phyloP scores from a whole-genome alignment of 352 stramenopile genomes.

The Nothophytophthora sp. region DNA sequence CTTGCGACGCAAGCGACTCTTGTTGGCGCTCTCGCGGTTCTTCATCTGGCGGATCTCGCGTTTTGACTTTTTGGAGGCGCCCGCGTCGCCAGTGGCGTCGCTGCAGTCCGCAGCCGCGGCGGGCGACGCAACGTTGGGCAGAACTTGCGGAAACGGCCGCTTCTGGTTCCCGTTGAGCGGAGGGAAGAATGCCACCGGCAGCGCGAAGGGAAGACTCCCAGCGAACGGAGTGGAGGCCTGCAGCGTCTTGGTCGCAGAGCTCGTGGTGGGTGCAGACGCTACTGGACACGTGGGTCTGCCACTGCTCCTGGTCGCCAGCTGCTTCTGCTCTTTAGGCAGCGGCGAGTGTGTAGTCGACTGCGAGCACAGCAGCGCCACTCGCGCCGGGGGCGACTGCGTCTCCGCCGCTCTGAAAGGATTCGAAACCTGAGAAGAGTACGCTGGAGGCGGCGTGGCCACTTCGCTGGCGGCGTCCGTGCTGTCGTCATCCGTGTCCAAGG shows the following conservation, averaged over 20 bases:
- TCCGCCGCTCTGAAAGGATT: neutral
- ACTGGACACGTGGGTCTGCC: neutral
- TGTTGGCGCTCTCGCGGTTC: slow-evolving; percentile 86
- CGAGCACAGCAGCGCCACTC: slow-evolving; percentile 7
- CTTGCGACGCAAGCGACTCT: slow-evolving; percentile 73
- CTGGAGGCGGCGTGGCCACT: slow-evolving; percentile 43
- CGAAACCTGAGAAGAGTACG: slow-evolving; percentile 26
- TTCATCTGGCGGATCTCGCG: slow-evolving; percentile 87
- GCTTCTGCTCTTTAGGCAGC: slow-evolving; percentile 23
- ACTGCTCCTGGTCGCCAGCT: slow-evolving; percentile 9
- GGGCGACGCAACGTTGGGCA: slow-evolving; percentile 22
- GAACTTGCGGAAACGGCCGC: slow-evolving; percentile 48
- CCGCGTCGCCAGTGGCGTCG: slow-evolving; percentile 12
- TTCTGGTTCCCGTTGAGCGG: slow-evolving; percentile 48
- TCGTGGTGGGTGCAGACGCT: slow-evolving; percentile 3
- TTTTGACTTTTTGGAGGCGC: slow-evolving; percentile 69
- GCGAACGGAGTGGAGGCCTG: slow-evolving; percentile 13
- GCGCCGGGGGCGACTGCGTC: slow-evolving; percentile 15
- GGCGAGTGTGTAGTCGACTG: slow-evolving; percentile 15
- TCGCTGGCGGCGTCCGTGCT: slow-evolving; percentile 52
- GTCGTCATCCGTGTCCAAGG: slow-evolving; percentile 43
- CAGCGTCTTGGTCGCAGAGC: neutral
- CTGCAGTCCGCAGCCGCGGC: neutral
- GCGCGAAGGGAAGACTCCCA: slow-evolving; percentile 48
- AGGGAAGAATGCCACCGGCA: slow-evolving; percentile 65